Base-by-base conservation (phyloP, 2,329 filamentous ascomycete species). In the Didymella lethalis region DNA sequence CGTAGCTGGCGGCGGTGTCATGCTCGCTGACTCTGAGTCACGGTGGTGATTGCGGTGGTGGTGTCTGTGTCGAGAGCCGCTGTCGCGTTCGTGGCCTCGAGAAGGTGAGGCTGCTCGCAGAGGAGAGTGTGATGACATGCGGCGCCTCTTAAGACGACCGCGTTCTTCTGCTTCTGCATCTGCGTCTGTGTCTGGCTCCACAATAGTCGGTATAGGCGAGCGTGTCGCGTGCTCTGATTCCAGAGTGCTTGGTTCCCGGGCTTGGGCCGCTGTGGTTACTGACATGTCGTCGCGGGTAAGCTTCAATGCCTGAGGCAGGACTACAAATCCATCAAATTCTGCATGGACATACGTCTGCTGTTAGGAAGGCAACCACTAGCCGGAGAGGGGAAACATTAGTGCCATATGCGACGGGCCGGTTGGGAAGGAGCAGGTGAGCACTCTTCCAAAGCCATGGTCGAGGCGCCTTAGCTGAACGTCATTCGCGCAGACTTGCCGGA, bases 31-130 rank as follows among this genome's bases (percentile, higher is more conserved):
- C 7, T 73, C 74, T 0, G 66, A 71, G 2, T 64, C 62, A 6
- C 69, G 69, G 34, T 72, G 70, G 59, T 72, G 73, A 36, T 72
- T 73, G 20, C 70, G 68, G 48, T 73, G 67, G 54, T 75, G 75
- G n/a, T 68, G 64, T 38, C 67, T 57, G 41, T 75, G 68, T 31
- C 72, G 69, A 18, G 66, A 70, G 38, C 68, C 72, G 32, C 70
- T 73, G 44, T 64, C 63, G 48, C 74, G 72, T 10, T 75, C 69
- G 56, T 76, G 74, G 53, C 72, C 74, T 28, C 74, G 67, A 11
- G 73, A 75, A 14, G 73, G 72, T 2, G 72, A 75, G 12, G 66
- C 62, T 23, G 70, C 67, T 20, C 71, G 69, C 11, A 62, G 57
- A n/a, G 72, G 70, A 32, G 73, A 72, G 52, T 69, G 66, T 8